Conservation (phyloP, 306 rosid genomes). For the Pyrus bretschneideri region DNA sequence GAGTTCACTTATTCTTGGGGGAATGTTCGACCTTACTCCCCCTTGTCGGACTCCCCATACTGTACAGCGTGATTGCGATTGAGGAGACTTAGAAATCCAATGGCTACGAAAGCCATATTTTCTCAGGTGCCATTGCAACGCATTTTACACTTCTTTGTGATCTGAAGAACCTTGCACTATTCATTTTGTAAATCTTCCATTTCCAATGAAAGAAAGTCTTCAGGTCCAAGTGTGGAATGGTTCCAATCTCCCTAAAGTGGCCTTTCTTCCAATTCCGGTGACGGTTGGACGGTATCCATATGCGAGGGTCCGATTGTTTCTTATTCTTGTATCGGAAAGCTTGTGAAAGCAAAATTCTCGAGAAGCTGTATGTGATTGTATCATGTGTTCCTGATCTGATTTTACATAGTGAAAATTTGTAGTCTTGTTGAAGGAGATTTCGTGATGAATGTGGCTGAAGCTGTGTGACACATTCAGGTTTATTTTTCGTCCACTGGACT, state of each 20-base stretch:
- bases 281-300: slow-evolving; percentile 23
- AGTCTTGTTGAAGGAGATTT: slow-evolving; percentile 12
- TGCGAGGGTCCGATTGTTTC: slow-evolving; percentile 11
- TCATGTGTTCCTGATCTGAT: slow-evolving; percentile 34
- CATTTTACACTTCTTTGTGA: slow-evolving; percentile 9
- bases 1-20: slow-evolving; percentile 15
- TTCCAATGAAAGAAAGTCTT: slow-evolving; percentile 1
- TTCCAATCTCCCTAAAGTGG: slow-evolving; percentile 2
- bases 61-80: slow-evolving; percentile 41
- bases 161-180: not conserved
- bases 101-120: slow-evolving; percentile 25
- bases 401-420: slow-evolving; percentile 33
- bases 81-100: slow-evolving; percentile 14
- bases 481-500: no score
- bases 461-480: not conserved
- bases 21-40: slow-evolving; percentile 23
- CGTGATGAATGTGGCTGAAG: not conserved
- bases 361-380: slow-evolving; percentile 29
- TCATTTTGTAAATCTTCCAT: slow-evolving; percentile 6
- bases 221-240: slow-evolving; percentile 7
- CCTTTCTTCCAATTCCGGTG: slow-evolving; percentile 1
- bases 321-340: slow-evolving; percentile 8
- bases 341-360: slow-evolving; percentile 33
- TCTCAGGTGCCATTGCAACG: slow-evolving; percentile 7
- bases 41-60: slow-evolving; percentile 19